These are phyloP conservation scores for Fraxinus quadrangulata DNA, from an alignment of 257 asterid species.

Conservation along the genomic window DNA sequence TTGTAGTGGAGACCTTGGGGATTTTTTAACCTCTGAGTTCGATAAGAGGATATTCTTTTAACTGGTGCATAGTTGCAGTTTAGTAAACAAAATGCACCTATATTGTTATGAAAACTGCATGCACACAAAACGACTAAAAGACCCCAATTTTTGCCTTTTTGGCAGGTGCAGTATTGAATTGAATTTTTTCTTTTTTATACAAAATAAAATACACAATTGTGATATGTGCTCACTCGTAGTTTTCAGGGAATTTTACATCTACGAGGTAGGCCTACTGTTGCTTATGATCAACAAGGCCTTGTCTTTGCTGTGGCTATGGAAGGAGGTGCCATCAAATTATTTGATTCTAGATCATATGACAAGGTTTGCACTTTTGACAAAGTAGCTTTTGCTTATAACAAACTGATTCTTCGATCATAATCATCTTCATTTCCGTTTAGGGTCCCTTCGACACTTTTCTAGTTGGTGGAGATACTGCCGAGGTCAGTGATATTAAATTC, in stretches of 20 bases:
- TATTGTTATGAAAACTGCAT: not conserved
- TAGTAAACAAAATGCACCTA: not conserved
- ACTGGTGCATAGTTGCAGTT: not conserved
- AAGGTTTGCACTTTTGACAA: conserved; percentile 53
- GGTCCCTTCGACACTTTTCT: conserved; percentile 97
- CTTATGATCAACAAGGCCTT: conserved; percentile 96
- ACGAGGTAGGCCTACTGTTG: conserved; percentile 95
- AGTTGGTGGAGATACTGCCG: conserved; percentile 97
- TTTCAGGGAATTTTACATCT: conserved; percentile 89
- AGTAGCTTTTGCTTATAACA: conserved; percentile 15
- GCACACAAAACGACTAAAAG: not conserved
- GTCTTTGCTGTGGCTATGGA: conserved; percentile 99
- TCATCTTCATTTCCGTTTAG: conserved; percentile 38
- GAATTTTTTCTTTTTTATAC: conserved; percentile 5
- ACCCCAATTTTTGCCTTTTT: not conserved
- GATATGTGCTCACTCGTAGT: conserved; percentile 68
- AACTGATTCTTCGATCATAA: not conserved
- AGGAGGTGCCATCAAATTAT: conserved; percentile 94
- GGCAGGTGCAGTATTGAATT: conserved; percentile 13
- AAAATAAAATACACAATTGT: conserved; percentile 32
- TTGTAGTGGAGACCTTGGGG: not conserved
- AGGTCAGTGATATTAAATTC: conserved; percentile 95
- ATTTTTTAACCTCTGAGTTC: not conserved
- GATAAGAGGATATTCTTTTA: conserved; percentile 5
- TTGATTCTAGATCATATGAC: conserved; percentile 89